Conservation (phyloP, 1,139 yeast species). For the Diutina catenulata region DNA sequence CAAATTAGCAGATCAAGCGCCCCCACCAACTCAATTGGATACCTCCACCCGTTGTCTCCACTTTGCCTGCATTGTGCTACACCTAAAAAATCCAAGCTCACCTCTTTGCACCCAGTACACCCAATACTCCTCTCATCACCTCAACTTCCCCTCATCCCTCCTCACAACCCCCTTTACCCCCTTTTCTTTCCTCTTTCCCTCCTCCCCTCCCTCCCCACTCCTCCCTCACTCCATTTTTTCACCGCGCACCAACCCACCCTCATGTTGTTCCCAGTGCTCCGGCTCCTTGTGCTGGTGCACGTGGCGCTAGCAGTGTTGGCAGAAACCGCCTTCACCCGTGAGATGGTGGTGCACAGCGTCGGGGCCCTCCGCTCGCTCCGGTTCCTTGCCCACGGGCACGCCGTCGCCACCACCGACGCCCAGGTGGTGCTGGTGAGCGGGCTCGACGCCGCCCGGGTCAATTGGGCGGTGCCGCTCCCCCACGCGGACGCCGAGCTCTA, state of each 20-base stretch:
- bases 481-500: background rate
- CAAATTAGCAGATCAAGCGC: too few relatives aligned
- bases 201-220: too few relatives aligned
- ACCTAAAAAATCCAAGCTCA: too few relatives aligned
- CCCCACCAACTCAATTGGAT: too few relatives aligned
- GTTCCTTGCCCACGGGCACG: background rate
- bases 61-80: too few relatives aligned
- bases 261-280: background rate
- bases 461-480: background rate
- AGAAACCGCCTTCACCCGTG: slow-evolving; percentile 1
- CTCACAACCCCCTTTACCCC: too few relatives aligned
- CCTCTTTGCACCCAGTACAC: too few relatives aligned
- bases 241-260: background rate
- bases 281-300: background rate
- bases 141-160: too few relatives aligned
- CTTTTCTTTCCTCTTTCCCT: too few relatives aligned
- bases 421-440: background rate
- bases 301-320: background rate
- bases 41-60: too few relatives aligned
- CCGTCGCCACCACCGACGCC: background rate
- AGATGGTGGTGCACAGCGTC: background rate
- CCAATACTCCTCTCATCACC: too few relatives aligned
- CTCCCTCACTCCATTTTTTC: background rate
- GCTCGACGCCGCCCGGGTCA: background rate
- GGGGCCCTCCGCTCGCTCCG: background rate